A percentile compares a stretch with the other conserved stretches of the same genome.
Conservation (phyloP, 768 basidiomycete genomes). For the Hydnum rufescens region DNA sequence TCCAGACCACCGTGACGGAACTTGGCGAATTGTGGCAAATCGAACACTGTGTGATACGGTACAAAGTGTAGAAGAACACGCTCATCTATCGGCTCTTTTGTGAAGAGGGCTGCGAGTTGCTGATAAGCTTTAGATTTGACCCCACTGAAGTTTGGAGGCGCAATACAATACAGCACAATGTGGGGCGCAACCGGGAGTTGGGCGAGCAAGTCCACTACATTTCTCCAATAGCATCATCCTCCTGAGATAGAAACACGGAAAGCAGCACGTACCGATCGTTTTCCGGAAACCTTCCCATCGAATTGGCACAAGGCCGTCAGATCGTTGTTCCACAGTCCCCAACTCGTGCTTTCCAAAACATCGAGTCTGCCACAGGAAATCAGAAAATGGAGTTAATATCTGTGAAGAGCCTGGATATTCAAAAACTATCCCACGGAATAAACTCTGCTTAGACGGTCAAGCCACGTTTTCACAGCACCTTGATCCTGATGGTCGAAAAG, state of each 20-base stretch:
- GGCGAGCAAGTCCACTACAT: background rate
- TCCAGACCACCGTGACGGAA: conserved; percentile 24
- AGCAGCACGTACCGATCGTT: no score
- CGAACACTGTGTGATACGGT: conserved; percentile 36
- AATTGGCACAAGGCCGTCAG: conserved; percentile 40
- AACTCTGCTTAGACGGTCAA: conserved; percentile 28
- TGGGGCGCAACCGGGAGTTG: conserved; percentile 12
- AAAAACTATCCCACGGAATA: conserved; percentile 35
- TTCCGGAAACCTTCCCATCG: no score
- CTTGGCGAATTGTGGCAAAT: conserved; percentile 12
- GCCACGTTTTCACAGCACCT: conserved; percentile 37
- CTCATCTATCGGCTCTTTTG: conserved; percentile 16
- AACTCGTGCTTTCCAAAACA: conserved; percentile 37
- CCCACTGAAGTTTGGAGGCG: conserved; percentile 34
- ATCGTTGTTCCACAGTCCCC: conserved; percentile 31
- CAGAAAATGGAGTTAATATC: no score
- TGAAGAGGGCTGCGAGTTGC: conserved; percentile 42
- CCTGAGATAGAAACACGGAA: no score
- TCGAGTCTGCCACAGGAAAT: conserved; percentile 33
- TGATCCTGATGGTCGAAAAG: conserved; percentile 43
- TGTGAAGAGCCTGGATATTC: conserved; percentile 1
- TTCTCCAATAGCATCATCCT: no score
- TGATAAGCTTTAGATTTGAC: conserved; percentile 47
- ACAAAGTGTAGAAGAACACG: conserved; percentile 54
- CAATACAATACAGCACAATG: conserved; percentile 48